These are phyloP conservation scores for Lepidopterella palustris DNA, from an alignment of 495 filamentous ascomycete species.

Conservation along the genomic window DNA sequence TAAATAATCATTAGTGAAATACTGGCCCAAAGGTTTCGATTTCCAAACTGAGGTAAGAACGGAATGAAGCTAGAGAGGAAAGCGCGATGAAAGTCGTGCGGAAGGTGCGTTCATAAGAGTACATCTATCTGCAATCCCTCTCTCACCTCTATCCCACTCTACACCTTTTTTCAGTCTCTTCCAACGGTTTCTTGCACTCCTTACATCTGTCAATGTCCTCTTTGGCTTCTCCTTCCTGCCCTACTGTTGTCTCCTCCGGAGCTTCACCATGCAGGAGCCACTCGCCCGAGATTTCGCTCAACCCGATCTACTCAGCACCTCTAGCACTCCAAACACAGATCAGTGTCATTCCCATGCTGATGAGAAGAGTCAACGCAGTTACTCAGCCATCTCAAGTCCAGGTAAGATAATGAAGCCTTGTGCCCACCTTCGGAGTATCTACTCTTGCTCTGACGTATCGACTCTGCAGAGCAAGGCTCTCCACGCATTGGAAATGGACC, in stretches of 20 bases:
- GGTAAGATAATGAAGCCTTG: neutral
- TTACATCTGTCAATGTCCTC: neutral
- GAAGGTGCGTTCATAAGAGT: neutral
- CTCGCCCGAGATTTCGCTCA: no score
- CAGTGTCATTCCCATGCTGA: no score
- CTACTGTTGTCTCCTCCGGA: neutral
- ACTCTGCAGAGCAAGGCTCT: neutral
- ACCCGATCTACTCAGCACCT: no score
- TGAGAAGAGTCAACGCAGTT: neutral
- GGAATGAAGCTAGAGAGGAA: no score
- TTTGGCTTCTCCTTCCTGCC: neutral
- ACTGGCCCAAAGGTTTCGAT: no score
- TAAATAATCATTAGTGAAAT: no score
- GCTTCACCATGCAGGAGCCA: no score
- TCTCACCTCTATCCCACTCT: neutral
- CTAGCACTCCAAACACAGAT: no score
- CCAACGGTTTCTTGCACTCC: neutral
- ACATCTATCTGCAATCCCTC: neutral
- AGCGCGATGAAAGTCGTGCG: neutral
- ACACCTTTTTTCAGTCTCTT: neutral
- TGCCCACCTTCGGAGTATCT: neutral
- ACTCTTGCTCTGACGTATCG: neutral
- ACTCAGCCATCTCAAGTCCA: neutral
- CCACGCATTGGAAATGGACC: neutral
- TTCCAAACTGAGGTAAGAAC: no score